Conservation (phyloP, 2,329 filamentous ascomycete species). For the Fusarium nodosum region DNA sequence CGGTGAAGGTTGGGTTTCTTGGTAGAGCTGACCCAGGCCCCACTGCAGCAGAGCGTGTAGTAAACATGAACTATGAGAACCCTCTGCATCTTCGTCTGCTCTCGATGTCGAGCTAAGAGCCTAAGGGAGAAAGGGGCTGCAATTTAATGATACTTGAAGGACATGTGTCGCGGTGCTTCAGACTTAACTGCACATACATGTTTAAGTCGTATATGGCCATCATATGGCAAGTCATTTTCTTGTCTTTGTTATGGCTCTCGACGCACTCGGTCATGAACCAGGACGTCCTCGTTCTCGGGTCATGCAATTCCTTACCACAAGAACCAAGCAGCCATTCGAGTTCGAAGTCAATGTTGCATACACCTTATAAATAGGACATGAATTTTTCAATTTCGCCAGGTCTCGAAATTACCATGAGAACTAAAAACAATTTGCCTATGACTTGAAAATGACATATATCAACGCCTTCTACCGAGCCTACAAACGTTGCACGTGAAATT, state of each 20-base stretch:
- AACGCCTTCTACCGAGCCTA: conserved; percentile 22
- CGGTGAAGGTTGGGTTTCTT: conserved; percentile 44
- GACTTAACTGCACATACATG: not conserved
- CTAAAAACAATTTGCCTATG: conserved; percentile 18
- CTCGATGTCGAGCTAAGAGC: not conserved
- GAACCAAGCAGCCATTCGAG: not conserved
- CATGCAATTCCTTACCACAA: not conserved
- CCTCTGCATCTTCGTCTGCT: not conserved
- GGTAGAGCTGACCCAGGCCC: conserved; percentile 24
- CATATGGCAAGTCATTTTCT: not conserved
- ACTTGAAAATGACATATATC: conserved; percentile 9
- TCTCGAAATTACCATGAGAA: conserved; percentile 22
- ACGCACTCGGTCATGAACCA: not conserved
- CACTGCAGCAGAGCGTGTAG: not conserved
- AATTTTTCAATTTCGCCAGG: conserved; percentile 1
- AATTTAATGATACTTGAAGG: not conserved
- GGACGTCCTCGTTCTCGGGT: not conserved
- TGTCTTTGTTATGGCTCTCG: not conserved
- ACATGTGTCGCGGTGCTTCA: not conserved
- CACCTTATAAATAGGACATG: not conserved
- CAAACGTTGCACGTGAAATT: conserved; percentile 1
- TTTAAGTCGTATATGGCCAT: not conserved
- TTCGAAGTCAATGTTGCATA: not conserved
- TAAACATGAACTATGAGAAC: not conserved
- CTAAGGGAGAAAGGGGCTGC: not conserved